Evolutionary conservation across 2,329 filamentous ascomycete genomes (phyloP).

Genomic region (Cordyceps javanica): DNA sequence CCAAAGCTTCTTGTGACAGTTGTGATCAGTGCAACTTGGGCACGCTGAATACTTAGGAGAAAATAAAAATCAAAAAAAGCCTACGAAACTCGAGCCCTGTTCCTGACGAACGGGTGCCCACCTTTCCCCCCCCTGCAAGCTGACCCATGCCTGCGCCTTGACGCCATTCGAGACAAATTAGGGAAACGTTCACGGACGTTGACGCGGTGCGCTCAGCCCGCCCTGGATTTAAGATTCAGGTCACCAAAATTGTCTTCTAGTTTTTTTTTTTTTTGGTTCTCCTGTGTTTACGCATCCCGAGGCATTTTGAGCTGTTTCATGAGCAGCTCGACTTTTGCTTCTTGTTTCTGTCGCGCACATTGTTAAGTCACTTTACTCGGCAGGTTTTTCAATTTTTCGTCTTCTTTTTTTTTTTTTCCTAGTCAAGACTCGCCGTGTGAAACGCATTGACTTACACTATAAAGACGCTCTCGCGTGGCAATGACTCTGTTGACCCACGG

Average conservation of each 20-base stretch:
- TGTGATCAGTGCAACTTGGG: too few species aligned
- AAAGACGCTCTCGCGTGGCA: neutral
- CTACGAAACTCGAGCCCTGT: neutral
- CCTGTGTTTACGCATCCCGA: neutral
- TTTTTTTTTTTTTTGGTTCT: neutral
- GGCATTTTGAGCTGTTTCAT: neutral
- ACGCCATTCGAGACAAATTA: constrained; percentile 4
- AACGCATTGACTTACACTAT: constrained; percentile 3
- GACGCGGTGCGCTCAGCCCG: constrained; percentile 8
- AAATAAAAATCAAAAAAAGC: neutral
- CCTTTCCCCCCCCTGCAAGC: neutral
- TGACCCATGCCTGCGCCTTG: constrained; percentile 4
- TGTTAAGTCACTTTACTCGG: too few species aligned
- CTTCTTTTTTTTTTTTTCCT: neutral
- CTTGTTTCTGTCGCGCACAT: too few species aligned
- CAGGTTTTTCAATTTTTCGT: too few species aligned
- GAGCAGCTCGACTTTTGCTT: too few species aligned
- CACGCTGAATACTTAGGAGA: too few species aligned
- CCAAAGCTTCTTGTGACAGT: too few species aligned
- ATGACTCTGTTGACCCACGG: neutral
- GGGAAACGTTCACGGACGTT: constrained; percentile 9
- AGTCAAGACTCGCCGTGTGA: too few species aligned
- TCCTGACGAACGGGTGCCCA: neutral
- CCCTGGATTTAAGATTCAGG: constrained; percentile 7
- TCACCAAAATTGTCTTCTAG: neutral